These are phyloP conservation scores for Physocladia obscura DNA, from an alignment of 192 early-diverging fungal genomes.

Conservation along the genomic window DNA sequence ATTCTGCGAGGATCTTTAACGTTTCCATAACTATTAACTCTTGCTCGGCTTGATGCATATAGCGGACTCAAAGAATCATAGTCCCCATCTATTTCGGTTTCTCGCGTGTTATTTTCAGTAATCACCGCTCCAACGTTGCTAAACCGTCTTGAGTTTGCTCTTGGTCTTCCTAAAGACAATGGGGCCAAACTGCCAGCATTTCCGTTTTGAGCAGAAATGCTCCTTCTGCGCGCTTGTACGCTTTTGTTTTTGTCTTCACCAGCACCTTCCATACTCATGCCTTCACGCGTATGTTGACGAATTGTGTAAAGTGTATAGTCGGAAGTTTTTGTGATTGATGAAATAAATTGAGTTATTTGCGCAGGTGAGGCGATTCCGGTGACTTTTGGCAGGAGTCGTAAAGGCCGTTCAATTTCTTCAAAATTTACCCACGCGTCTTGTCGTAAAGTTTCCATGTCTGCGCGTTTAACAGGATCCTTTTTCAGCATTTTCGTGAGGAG, in stretches of 20 bases:
- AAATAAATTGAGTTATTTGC: slow-evolving; percentile 50
- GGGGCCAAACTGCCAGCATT: not conserved
- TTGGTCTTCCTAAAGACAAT: not conserved
- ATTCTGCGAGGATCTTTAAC: not conserved
- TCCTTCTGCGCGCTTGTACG: slow-evolving; percentile 33
- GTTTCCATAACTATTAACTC: not conserved
- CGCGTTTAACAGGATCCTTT: slow-evolving; percentile 53
- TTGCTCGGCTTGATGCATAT: not conserved
- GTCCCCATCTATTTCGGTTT: not conserved
- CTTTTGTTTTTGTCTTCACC: slow-evolving; percentile 29
- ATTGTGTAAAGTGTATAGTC: slow-evolving; percentile 50
- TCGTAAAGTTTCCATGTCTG: slow-evolving; percentile 53
- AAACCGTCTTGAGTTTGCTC: not conserved
- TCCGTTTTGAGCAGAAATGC: slow-evolving; percentile 23
- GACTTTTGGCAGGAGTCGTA: slow-evolving; percentile 40
- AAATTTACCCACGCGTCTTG: slow-evolving; percentile 61
- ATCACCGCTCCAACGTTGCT: slow-evolving; percentile 15
- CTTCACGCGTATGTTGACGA: slow-evolving; percentile 43
- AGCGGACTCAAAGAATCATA: not conserved
- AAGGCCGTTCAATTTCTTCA: slow-evolving; percentile 51
- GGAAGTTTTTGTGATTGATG: slow-evolving; percentile 46
- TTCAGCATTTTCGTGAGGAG: slow-evolving; percentile 55
- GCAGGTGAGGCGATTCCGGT: slow-evolving; percentile 37
- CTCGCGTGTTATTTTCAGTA: not conserved
- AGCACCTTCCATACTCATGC: slow-evolving; percentile 32